Base-by-base conservation (phyloP, 2,329 filamentous ascomycete species). In the Colletotrichum kahawae region DNA sequence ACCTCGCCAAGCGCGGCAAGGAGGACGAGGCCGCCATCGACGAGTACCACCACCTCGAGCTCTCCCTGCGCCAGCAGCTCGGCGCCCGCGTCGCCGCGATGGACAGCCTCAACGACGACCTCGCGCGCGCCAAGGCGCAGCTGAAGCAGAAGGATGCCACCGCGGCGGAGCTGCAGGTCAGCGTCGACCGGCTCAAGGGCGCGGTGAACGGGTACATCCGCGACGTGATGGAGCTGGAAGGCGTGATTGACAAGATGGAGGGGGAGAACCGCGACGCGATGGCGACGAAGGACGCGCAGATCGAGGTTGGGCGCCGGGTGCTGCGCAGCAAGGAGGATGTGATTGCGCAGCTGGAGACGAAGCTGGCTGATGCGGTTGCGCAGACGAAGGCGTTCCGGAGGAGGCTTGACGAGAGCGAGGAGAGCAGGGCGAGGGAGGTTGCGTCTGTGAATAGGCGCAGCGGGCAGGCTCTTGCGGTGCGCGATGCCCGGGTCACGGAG, bases 21-120 rank as follows among this genome's bases (percentile, higher is more conserved):
- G 88, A 90, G 63, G 85, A 86, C 54, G 90, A 92, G 63, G 85
- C 85, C n/a, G 81, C 84, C 33, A 89, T 93, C 38, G 91, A 92
- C 79, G 89, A 92, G 82, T 91, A 92, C 81, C 90, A 90, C 79
- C 86, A 86, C 27, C 86, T 90, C 7, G 90, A 92, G 82, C 82
- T 85, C 0, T 89, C 88, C 0, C 84, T 93, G 14, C 87, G 90
- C 2, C 87, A 90, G 78, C 87, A 90, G 78, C 87, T 93, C 5
- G 84, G 85, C 12, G 86, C 89, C 0, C 85, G 90, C 1, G 88
- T 90, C 1, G 84, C 85, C 0, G 88, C 86, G 21, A 89, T 90
- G 84, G 87, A 90, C 36, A 82, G 80, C 0, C 81, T 92, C 31
- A 82, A 82, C n/a, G 80, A 78, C 0, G 86, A 90, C 67, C 82